Base-by-base conservation (phyloP, 345 rosid genomes). In the Sonneratia alba region DNA sequence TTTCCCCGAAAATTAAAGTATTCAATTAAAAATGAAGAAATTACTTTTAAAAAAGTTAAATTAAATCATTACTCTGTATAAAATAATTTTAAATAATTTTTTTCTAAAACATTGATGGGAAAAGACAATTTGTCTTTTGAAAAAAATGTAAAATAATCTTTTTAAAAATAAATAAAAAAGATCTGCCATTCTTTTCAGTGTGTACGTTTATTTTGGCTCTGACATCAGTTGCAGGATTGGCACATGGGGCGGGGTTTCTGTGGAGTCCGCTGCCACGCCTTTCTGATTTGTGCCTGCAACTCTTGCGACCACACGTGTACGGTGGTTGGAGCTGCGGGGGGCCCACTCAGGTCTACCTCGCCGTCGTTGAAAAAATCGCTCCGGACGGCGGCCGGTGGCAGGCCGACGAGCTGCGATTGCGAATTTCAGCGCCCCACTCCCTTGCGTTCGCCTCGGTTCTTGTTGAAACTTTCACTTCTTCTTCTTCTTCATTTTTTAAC, bases 251-350 rank as follows among this genome's bases (percentile, higher is more conserved):
- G 56, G 7, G 32, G 49, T 32, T 68, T 34, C 32, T 68, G 70
- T 45, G 70, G 70, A 68, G 22, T 45, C 70, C 22, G 70, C 70
- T 40, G 45, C 45, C 45, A 42, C 45, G 55, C 70, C 24, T 68
- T 68, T 43, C 70, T 24, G 70, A 68, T 68, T 27, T 68, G 70
- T 68, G 70, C 70, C 70, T 68, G 56, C 70, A 32, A 3, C 53
- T 43, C 6, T 14, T 12, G 70, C 38, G 55, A n/a, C 55, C 37
- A 68, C 70, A 68, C 70, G 51, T 67, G 70, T 67, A 67, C 56
- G 70, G 70, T 22, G 18, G 22, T 43, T 18, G 59, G 7, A 42
- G 45, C 45, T 42, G 45, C 10, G 45, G 45, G 45, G 45, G 45
- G 45, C 45, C 45, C 45, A 42, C 45, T 42, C 45, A 42, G 49